Conservation (phyloP, 139 green algal genomes). For the Chlorella ohadii region DNA sequence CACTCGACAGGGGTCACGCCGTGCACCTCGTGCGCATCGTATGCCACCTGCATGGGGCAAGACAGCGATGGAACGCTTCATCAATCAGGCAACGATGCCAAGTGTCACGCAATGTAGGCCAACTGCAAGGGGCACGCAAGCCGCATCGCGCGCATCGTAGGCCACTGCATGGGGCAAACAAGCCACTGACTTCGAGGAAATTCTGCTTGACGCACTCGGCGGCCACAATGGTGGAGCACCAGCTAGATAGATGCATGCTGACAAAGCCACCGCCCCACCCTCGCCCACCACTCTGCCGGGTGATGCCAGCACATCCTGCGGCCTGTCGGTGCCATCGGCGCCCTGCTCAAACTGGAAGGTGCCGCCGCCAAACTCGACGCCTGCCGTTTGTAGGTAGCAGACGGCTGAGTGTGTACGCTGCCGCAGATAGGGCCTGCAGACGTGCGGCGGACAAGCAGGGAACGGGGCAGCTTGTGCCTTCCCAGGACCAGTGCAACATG, state of each 20-base stretch:
- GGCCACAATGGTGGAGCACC: too few species aligned
- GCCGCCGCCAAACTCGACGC: conserved; percentile 28
- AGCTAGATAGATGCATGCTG: not conserved
- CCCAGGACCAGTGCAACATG: too few species aligned
- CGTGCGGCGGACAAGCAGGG: too few species aligned
- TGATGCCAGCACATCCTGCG: not conserved
- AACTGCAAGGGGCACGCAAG: too few species aligned
- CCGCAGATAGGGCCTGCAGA: conserved; percentile 35
- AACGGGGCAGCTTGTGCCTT: too few species aligned
- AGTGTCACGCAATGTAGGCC: too few species aligned
- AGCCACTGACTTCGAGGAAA: too few species aligned
- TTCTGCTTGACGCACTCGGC: too few species aligned
- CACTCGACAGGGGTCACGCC: not conserved
- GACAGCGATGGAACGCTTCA: too few species aligned
- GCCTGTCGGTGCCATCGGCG: not conserved
- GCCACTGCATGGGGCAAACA: too few species aligned
- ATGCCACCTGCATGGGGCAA: conserved; percentile 36
- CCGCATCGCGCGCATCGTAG: too few species aligned
- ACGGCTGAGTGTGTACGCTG: conserved; percentile 39
- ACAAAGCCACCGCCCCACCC: not conserved
- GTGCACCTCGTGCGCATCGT: conserved; percentile 25
- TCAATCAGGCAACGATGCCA: too few species aligned
- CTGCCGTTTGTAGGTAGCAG: conserved; percentile 29
- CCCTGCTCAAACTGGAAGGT: conserved; percentile 23
- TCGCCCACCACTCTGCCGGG: conserved; percentile 18